Evolutionary conservation across 108 stramenopile genomes (phyloP).

Genomic region (Seminavis robusta): DNA sequence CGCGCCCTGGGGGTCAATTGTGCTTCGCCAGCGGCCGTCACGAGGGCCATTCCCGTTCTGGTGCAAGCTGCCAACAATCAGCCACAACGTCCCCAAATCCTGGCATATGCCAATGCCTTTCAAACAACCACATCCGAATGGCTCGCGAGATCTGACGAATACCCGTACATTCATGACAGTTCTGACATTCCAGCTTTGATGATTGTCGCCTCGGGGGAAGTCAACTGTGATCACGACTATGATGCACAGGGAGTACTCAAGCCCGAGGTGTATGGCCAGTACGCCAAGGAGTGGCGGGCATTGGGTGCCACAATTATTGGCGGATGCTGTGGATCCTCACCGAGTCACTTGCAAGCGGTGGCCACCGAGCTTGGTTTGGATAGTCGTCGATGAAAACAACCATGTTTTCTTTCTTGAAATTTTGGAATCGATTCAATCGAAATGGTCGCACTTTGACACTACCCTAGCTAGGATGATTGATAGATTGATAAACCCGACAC

Average conservation of each 20-base stretch:
- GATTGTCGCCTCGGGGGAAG: not conserved
- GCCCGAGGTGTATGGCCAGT: conserved; percentile 20
- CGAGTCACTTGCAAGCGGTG: conserved; percentile 27
- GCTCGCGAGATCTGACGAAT: not conserved
- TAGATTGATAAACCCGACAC: no score
- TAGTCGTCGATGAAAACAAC: not conserved
- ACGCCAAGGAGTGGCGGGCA: conserved; percentile 18
- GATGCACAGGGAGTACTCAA: conserved; percentile 20
- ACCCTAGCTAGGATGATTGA: no score
- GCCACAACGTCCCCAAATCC: not conserved
- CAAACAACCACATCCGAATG: conserved; percentile 39
- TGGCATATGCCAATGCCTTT: conserved; percentile 40
- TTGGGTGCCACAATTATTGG: conserved; percentile 26
- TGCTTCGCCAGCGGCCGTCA: conserved; percentile 31
- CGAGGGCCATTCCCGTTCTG: conserved; percentile 11
- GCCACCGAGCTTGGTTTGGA: not conserved
- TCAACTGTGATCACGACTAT: no score
- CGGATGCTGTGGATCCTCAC: conserved; percentile 36
- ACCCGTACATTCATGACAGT: conserved; percentile 2
- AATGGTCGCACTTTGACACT: no score
- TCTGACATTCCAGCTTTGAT: conserved; percentile 1
- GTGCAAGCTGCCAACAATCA: not conserved
- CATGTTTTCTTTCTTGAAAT: no score
- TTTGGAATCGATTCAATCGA: no score
- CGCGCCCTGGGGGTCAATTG: conserved; percentile 41